Conservation (phyloP, 108 stramenopile species). For the Seminavis robusta region DNA sequence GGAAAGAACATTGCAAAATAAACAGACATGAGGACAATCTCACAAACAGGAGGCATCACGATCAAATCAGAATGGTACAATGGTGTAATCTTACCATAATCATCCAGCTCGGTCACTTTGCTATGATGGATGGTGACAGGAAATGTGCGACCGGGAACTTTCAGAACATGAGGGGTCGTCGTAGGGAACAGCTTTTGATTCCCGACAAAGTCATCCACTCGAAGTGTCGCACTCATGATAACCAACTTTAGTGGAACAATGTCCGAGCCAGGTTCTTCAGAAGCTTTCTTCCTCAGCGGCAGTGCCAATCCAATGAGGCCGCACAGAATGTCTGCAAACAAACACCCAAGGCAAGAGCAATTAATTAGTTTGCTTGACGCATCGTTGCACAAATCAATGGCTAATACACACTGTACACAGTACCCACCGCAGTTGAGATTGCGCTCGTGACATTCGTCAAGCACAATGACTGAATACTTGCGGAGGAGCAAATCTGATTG, state of each 20-base stretch:
- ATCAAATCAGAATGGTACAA: neutral
- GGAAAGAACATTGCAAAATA: neutral
- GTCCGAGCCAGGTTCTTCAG: constrained; percentile 43
- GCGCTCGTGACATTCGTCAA: constrained; percentile 96
- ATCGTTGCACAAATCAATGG: too few species aligned
- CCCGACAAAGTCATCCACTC: constrained; percentile 91
- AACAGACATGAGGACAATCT: neutral
- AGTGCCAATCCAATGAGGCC: constrained; percentile 86
- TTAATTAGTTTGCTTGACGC: constrained; percentile 58
- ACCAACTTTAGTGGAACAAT: constrained; percentile 90
- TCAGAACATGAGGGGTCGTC: constrained; percentile 67
- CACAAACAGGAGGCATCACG: neutral
- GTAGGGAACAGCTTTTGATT: constrained; percentile 82
- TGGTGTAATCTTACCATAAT: constrained; percentile 72
- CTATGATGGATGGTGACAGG: constrained; percentile 97
- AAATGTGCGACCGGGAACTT: constrained; percentile 87
- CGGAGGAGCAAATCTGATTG: constrained; percentile 90
- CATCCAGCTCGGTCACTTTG: constrained; percentile 90
- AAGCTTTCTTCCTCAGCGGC: constrained; percentile 75
- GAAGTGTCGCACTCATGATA: constrained; percentile 97
- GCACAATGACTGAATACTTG: constrained; percentile 86
- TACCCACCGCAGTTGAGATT: too few species aligned
- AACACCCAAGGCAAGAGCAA: constrained; percentile 83
- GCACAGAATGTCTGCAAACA: constrained; percentile 97
- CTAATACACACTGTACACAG: too few species aligned